Evolutionary conservation across 2,329 filamentous ascomycete genomes (phyloP), one percentile per base, ranked within the genome.

Genomic region (Fusarium succisae): DNA sequence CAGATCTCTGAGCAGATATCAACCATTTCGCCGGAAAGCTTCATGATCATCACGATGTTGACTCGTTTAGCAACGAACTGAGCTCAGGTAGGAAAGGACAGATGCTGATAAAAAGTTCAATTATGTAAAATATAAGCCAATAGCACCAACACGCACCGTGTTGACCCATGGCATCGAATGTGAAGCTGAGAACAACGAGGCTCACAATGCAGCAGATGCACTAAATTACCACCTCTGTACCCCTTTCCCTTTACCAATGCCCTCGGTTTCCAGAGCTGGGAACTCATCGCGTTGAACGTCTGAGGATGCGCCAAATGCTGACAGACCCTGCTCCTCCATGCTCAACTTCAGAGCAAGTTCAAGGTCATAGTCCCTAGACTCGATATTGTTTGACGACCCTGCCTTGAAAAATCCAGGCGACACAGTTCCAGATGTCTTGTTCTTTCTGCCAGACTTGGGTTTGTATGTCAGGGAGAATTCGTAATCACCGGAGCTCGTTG

Each of bases 341-440:
- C 91, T 92, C 28, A 92, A 81, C 69, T 86, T 86, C 55, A 92
- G 79, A 6, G 91, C 91, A 41, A 91, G 82, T 60, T 90, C 88
- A 53, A 92, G 73, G 73, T 92, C 91, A 57, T 89, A 88, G 51
- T 91, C 89, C 18, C 81, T 80, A 1, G 68, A 68, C 6, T 76
- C 67, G 3, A 66, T 48, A 35, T 60, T 62, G 53, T 69, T 74
- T 28, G 72, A 78, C 11, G 77, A 70, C 32, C 44, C 70, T 48
- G 65, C 79, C 79, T 65, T 84, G 80, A 65, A 81, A 83, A 12
- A 80, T 78, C 13, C 83, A 8, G 82, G 82, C 18, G 83, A 83
- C 41, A 65, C 75, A 13, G 78, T 79, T 12, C 72, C 61, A 3
- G 81, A 79, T n/a, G 78, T 79, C 68, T 84, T 87, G 28, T 79